These are phyloP conservation scores for Alternaria gaisen DNA, from an alignment of 2,329 filamentous ascomycete species.

Conservation along the genomic window DNA sequence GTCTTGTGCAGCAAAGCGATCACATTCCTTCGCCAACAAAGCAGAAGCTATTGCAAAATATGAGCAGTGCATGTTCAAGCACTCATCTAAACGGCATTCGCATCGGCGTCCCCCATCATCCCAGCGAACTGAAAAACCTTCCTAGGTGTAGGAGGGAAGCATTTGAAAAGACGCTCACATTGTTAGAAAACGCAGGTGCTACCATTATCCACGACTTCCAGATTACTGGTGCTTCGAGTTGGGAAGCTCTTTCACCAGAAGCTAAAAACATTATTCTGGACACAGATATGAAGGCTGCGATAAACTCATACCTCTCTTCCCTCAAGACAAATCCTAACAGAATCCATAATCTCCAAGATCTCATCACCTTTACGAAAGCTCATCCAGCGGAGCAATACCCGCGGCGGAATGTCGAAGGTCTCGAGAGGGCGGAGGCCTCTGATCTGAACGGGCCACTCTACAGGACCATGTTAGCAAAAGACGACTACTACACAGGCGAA, in stretches of 20 bases:
- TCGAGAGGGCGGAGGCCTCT: conserved; percentile 52
- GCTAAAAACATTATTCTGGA: conserved; percentile 54
- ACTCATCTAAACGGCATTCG: conserved; percentile 10
- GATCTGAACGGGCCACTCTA: conserved; percentile 56
- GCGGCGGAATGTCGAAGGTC: conserved; percentile 58
- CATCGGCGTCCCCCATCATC: conserved; percentile 15
- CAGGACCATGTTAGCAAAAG: conserved; percentile 61
- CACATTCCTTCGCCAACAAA: not conserved
- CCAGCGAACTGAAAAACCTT: not conserved
- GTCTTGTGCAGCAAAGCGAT: conserved; percentile 18
- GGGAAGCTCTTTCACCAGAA: conserved; percentile 52
- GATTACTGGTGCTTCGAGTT: conserved; percentile 48
- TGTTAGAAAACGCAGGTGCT: conserved; percentile 17
- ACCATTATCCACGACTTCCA: conserved; percentile 33
- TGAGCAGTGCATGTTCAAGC: conserved; percentile 15
- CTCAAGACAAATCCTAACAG: conserved; percentile 65
- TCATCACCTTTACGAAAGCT: conserved; percentile 62
- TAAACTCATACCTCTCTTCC: conserved; percentile 63
- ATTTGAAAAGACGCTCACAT: conserved; percentile 9
- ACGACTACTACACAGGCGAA: conserved; percentile 61
- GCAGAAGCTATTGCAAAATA: not conserved
- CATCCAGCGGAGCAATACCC: conserved; percentile 65
- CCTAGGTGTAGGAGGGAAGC: conserved; percentile 4
- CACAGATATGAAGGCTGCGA: conserved; percentile 65
- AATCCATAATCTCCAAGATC: conserved; percentile 59